These are phyloP conservation scores for Thalassiosira mediterranea DNA, from an alignment of 352 stramenopile species.

Conservation along the genomic window DNA sequence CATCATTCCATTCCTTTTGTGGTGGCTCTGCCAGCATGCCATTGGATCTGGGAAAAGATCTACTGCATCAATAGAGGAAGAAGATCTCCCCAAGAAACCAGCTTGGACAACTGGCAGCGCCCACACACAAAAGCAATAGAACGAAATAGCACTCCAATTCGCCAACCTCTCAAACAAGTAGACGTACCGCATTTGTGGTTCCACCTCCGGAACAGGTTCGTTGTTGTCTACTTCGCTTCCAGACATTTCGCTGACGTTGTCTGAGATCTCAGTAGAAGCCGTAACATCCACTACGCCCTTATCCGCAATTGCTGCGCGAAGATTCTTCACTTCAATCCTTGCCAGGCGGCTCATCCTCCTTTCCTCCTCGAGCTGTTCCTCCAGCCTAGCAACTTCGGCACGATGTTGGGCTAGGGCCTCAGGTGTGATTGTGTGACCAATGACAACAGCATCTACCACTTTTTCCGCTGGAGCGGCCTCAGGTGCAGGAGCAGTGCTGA, in stretches of 20 bases:
- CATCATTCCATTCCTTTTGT: conserved; percentile 50
- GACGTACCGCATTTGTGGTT: conserved; percentile 53
- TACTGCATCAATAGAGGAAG: too few species aligned
- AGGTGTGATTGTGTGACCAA: conserved; percentile 58
- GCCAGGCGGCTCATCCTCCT: conserved; percentile 63
- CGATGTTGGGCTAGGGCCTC: conserved; percentile 72
- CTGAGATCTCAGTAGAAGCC: conserved; percentile 49
- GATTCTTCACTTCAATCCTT: conserved; percentile 80
- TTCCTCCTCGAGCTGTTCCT: conserved; percentile 78
- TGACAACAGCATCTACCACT: conserved; percentile 48
- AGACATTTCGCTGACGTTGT: conserved; percentile 60
- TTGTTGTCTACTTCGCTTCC: conserved; percentile 55
- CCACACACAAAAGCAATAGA: too few species aligned
- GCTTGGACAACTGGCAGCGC: too few species aligned
- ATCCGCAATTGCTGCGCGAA: conserved; percentile 63
- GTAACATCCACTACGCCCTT: conserved; percentile 50
- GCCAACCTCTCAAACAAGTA: conserved; percentile 7
- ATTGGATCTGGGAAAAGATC: background rate
- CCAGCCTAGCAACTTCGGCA: conserved; percentile 64
- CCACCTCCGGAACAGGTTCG: conserved; percentile 43
- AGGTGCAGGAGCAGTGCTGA: conserved; percentile 4
- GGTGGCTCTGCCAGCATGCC: conserved; percentile 10
- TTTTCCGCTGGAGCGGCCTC: conserved; percentile 31
- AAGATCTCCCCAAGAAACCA: too few species aligned
- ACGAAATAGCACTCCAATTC: too few species aligned